Base-by-base conservation (phyloP, 768 basidiomycete species). In the Plicaturopsis crispa region DNA sequence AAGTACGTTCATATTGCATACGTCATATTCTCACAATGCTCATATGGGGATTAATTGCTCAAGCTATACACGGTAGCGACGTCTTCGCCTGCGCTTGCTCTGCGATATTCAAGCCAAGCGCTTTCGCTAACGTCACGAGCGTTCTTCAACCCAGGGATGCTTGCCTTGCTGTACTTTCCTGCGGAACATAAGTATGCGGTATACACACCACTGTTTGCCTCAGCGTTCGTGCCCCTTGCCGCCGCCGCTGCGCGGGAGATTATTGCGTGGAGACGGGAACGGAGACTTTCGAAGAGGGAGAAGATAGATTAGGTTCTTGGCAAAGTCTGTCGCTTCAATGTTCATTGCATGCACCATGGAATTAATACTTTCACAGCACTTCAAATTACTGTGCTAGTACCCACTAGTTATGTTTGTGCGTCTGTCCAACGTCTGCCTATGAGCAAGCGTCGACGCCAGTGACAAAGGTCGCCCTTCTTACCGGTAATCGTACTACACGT, bases 101-200 rank as follows among this genome's bases (percentile, higher is more conserved):
- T 89, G 31, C 57, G 57, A 19, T 67, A 75, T 52, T 88, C 87
- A 2, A 69, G 73, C 11, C 56, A 65, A 40, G 86, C 89, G 0
- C 57, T 78, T 33, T 69, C 67, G 0, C 66, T 80, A 24, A 75
- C 90, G 8, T 87, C 84, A 2, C 73, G 80, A 30, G 94, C 96
- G 3, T 98, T 96, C 69, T 98, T 96, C 65, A 88, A 91, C 57
- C 96, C 94, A 0, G 87, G 85, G 14, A 96, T 98, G 92, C 63
- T 98, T 48, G 92, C 90, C 11, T 62, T 97, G 54, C 69, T 99
- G 16, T 99, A 99, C 60, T 98, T 98, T 62, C 96, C 96, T 16
- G 82, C 90, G 14, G 96, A 98, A 54, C 96, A 98, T 66, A 97
- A 87, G 55, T 93, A 91, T 56, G 93, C 93, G 2, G 90, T 99